Evolutionary conservation across 2,329 filamentous ascomycete species (phyloP).

Genomic region (Epichloe baconii): DNA sequence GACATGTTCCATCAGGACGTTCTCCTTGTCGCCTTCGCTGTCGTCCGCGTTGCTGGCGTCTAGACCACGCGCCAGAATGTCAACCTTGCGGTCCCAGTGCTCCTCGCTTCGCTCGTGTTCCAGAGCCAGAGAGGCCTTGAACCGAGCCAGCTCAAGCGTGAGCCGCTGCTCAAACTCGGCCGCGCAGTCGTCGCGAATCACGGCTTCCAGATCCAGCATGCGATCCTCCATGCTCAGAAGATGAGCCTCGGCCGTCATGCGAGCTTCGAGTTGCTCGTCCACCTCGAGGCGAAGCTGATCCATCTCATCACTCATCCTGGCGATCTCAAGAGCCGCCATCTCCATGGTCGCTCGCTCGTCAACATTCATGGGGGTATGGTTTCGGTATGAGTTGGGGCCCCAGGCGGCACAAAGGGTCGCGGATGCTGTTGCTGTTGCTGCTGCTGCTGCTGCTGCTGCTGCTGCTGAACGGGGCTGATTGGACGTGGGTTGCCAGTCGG

Average conservation of each 20-base stretch:
- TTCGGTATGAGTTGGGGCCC: constrained; percentile 21
- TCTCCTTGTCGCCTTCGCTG: constrained; percentile 48
- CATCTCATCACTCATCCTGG: constrained; percentile 57
- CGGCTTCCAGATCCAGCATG: constrained; percentile 59
- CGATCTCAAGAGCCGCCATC: constrained; percentile 66
- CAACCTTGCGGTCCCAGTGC: constrained; percentile 80
- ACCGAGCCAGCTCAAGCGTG: constrained; percentile 62
- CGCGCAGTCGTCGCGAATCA: constrained; percentile 79
- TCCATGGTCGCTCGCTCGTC: constrained; percentile 64
- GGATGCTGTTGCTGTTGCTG: constrained; percentile 16
- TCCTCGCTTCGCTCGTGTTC: constrained; percentile 72
- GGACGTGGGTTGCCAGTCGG: constrained; percentile 13
- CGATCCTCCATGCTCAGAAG: constrained; percentile 57
- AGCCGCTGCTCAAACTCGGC: constrained; percentile 72
- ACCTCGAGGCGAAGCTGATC: constrained; percentile 60
- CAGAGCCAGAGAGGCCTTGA: constrained; percentile 64
- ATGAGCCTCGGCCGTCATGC: constrained; percentile 60
- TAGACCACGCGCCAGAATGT: constrained; percentile 40
- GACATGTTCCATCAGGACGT: constrained; percentile 47
- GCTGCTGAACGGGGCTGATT: constrained; percentile 16
- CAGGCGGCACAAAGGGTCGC: constrained; percentile 29
- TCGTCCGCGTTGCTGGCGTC: constrained; percentile 30
- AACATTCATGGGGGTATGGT: constrained; percentile 24
- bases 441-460: constrained; percentile 15
- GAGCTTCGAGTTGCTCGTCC: constrained; percentile 54